A percentile compares a stretch with the other conserved stretches of the same genome.
Evolutionary conservation across 352 stramenopile species (phyloP).

Genomic region (Phytophthora ohioensis): DNA sequence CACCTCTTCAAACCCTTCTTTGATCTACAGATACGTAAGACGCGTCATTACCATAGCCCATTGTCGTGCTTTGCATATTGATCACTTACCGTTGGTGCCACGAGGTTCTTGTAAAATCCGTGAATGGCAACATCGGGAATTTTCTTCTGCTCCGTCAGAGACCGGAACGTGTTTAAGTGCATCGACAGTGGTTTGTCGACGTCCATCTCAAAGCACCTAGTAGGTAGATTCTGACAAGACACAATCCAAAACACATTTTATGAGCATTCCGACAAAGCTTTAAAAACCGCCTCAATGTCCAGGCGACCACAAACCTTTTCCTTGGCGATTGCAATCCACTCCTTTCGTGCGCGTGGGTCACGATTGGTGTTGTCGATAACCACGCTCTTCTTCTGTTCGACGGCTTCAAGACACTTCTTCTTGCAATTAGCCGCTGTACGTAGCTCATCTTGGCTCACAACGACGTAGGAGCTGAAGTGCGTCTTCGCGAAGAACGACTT

Average conservation of each 20-base stretch:
- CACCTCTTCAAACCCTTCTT: slow-evolving; percentile 80
- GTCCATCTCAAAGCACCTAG: slow-evolving; percentile 85
- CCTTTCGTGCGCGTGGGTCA: slow-evolving; percentile 59
- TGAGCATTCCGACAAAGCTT: slow-evolving; percentile 2
- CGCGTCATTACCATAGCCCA: slow-evolving; percentile 19
- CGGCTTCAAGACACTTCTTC: slow-evolving; percentile 57
- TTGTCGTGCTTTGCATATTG: not conserved
- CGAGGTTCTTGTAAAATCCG: slow-evolving; percentile 87
- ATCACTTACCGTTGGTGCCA: slow-evolving; percentile 49
- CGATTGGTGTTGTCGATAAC: slow-evolving; percentile 91
- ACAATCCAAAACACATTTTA: not conserved
- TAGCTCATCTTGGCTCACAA: slow-evolving; percentile 89
- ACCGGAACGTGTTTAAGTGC: slow-evolving; percentile 88
- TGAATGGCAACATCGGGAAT: slow-evolving; percentile 90
- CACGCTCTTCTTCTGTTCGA: slow-evolving; percentile 75
- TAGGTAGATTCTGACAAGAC: slow-evolving; percentile 48
- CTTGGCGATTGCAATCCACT: slow-evolving; percentile 80
- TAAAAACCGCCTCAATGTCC: not conserved
- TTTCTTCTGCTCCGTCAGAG: slow-evolving; percentile 73
- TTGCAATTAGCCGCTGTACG: slow-evolving; percentile 84
- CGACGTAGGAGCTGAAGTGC: slow-evolving; percentile 59
- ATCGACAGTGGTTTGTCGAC: slow-evolving; percentile 80
- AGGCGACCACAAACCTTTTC: slow-evolving; percentile 49
- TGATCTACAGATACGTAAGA: slow-evolving; percentile 43
- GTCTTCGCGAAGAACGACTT: slow-evolving; percentile 73